Conservation (phyloP, 2,329 filamentous ascomycete species). For the Leptographium flavum region DNA sequence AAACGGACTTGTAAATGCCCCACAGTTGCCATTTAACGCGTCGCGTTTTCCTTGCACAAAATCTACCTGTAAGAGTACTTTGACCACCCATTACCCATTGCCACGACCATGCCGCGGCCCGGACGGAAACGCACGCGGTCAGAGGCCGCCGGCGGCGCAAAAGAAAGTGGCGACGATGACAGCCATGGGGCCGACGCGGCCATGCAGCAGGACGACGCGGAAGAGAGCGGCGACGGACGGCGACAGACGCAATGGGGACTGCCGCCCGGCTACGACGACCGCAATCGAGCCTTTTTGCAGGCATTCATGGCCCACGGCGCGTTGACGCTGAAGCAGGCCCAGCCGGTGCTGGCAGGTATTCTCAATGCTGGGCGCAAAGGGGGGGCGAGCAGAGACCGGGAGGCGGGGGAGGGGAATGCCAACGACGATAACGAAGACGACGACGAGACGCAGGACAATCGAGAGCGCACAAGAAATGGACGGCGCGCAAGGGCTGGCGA, state of each 20-base stretch:
- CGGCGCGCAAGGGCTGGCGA: slow-evolving; percentile 21
- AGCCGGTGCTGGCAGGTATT: slow-evolving; percentile 63
- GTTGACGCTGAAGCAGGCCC: slow-evolving; percentile 61
- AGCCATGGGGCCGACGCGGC: neutral
- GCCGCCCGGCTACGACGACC: slow-evolving; percentile 34
- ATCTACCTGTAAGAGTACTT: no score
- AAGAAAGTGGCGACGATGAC: neutral
- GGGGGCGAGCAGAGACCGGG: slow-evolving; percentile 24
- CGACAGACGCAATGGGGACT: slow-evolving; percentile 8
- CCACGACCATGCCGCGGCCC: slow-evolving; percentile 2
- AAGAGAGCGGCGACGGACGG: neutral
- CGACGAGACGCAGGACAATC: no score
- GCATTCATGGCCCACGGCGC: slow-evolving; percentile 67
- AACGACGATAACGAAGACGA: slow-evolving; percentile 52
- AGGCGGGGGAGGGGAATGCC: no score
- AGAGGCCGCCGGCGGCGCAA: neutral
- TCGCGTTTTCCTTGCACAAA: no score
- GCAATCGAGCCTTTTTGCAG: slow-evolving; percentile 81
- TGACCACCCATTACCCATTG: no score
- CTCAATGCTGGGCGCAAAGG: slow-evolving; percentile 34
- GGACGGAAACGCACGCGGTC: slow-evolving; percentile 4
- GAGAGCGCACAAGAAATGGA: slow-evolving; percentile 14
- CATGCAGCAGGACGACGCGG: neutral
- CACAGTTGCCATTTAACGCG: no score
- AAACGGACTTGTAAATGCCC: no score